Conservation (phyloP, 768 basidiomycete genomes). For the Naematelia encephala region DNA sequence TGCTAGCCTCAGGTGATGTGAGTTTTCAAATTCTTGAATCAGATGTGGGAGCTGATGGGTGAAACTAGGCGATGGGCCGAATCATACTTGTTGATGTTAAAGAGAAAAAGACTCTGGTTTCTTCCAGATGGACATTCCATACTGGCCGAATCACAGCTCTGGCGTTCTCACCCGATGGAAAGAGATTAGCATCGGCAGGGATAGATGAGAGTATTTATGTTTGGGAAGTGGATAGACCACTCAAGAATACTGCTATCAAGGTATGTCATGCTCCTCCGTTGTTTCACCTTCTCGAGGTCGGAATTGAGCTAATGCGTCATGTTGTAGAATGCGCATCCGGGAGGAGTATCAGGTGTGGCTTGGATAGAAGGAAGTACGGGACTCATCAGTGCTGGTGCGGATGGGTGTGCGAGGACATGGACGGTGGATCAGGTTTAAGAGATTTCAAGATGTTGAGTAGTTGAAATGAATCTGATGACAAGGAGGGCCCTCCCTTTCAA, state of each 20-base stretch:
- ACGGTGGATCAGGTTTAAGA: slow-evolving; percentile 15
- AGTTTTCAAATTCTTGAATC: slow-evolving; percentile 46
- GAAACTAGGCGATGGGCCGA: slow-evolving; percentile 68
- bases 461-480: too few species aligned
- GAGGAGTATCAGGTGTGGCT: slow-evolving; percentile 74
- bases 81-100: slow-evolving; percentile 71
- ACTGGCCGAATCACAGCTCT: slow-evolving; percentile 74
- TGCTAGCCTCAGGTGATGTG: slow-evolving; percentile 83
- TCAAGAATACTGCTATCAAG: slow-evolving; percentile 73
- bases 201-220: slow-evolving; percentile 91
- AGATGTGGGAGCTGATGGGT: neutral
- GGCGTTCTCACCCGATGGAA: slow-evolving; percentile 68
- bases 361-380: slow-evolving; percentile 64
- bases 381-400: slow-evolving; percentile 72
- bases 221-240: slow-evolving; percentile 66
- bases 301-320: neutral
- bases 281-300: slow-evolving; percentile 1
- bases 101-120: slow-evolving; percentile 54
- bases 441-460: too few species aligned
- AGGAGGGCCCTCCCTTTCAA: too few species aligned
- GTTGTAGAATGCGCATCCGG: slow-evolving; percentile 68
- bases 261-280: slow-evolving; percentile 23
- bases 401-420: slow-evolving; percentile 66
- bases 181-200: slow-evolving; percentile 78
- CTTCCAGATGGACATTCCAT: slow-evolving; percentile 82